Evolutionary conservation across 768 basidiomycete species (phyloP).

Genomic region (Mycena rebaudengoi): DNA sequence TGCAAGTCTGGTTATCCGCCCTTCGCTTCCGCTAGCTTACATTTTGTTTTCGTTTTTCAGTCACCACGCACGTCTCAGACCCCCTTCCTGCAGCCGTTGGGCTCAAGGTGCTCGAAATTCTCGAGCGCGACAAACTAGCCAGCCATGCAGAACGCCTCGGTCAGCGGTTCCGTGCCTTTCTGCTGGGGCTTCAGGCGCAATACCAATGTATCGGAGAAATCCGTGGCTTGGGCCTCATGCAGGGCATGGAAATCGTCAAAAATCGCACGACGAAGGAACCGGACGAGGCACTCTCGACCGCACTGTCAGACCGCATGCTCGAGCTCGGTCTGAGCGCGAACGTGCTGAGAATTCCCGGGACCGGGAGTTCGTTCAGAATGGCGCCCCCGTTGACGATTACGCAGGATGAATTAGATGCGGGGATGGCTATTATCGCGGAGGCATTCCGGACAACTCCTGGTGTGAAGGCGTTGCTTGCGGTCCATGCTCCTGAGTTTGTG

Average conservation of each 20-base stretch:
- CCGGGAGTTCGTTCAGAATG: constrained; percentile 31
- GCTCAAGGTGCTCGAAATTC: constrained; percentile 25
- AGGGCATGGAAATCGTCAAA: constrained; percentile 30
- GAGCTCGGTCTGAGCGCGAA: constrained; percentile 32
- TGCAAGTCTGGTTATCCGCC: constrained; percentile 11
- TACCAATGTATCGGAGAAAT: constrained; percentile 31
- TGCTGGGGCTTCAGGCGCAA: constrained; percentile 26
- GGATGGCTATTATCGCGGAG: constrained; percentile 28
- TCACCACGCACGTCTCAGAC: constrained; percentile 30
- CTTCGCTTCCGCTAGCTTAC: neutral
- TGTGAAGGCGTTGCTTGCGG: constrained; percentile 17
- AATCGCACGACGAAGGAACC: constrained; percentile 28
- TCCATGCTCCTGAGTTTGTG: neutral
- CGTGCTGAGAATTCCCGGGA: constrained; percentile 29
- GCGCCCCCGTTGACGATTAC: constrained; percentile 29
- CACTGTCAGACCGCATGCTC: constrained; percentile 26
- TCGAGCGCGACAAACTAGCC: constrained; percentile 30
- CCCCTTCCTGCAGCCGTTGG: constrained; percentile 30
- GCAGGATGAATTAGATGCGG: constrained; percentile 26
- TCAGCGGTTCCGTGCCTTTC: constrained; percentile 25
- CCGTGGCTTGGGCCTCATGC: constrained; percentile 29
- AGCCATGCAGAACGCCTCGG: constrained; percentile 22
- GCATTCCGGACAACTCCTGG: constrained; percentile 26
- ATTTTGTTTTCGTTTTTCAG: neutral
- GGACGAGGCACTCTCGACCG: constrained; percentile 24